Evolutionary conservation across 2,329 filamentous ascomycete genomes (phyloP).

Genomic region (Aspergillus pseudoviridinutans): DNA sequence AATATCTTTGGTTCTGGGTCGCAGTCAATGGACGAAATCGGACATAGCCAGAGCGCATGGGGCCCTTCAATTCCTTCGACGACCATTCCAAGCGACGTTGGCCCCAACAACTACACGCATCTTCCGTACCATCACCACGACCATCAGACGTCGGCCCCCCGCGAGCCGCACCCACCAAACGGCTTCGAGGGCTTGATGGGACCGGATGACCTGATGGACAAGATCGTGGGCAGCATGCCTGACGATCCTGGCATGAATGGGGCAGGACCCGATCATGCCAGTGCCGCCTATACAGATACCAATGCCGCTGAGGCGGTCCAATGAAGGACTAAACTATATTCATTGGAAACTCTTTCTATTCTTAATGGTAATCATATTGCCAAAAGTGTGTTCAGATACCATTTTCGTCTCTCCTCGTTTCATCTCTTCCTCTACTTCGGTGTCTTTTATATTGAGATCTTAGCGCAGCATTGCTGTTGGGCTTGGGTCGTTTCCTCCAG

Average conservation of each 20-base stretch:
- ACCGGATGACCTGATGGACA: constrained; percentile 36
- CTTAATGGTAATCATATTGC: constrained; percentile 27
- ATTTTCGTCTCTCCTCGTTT: constrained; percentile 1
- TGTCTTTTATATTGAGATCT: constrained; percentile 5
- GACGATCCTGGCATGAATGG: constrained; percentile 32
- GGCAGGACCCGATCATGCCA: constrained; percentile 31
- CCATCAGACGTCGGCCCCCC: constrained; percentile 28
- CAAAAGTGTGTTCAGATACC: constrained; percentile 6
- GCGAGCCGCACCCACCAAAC: constrained; percentile 30
- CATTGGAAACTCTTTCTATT: constrained; percentile 6
- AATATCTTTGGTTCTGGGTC: constrained; percentile 29
- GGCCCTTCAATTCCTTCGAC: constrained; percentile 21
- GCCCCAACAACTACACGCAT: constrained; percentile 27
- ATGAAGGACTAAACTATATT: constrained; percentile 10
- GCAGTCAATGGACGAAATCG: constrained; percentile 34
- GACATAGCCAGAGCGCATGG: constrained; percentile 29
- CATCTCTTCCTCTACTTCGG: constrained; percentile 1
- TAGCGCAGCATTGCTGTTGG: neutral
- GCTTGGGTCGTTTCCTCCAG: neutral
- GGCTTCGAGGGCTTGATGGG: constrained; percentile 31
- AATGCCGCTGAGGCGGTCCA: constrained; percentile 30
- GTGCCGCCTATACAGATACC: constrained; percentile 27
- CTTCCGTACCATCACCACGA: constrained; percentile 29
- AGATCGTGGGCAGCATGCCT: constrained; percentile 33
- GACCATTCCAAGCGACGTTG: constrained; percentile 29